A percentile compares a stretch with the other conserved stretches of the same genome.
These are phyloP conservation scores for Trichophyton benhamiae DNA, from an alignment of 2,329 filamentous ascomycete genomes.

Conservation along the genomic window DNA sequence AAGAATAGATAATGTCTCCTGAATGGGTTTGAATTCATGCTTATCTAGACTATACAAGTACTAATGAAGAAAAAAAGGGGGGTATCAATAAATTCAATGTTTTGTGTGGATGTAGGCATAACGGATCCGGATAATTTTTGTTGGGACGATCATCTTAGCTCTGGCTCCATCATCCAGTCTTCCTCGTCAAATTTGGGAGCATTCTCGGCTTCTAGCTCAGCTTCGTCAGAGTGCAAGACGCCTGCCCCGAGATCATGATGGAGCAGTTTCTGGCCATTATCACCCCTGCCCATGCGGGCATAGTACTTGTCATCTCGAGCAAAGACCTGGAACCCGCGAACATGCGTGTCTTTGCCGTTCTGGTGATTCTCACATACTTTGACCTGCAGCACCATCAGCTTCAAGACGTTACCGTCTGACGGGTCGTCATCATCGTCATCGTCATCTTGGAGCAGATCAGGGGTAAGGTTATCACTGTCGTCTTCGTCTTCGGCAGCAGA, in stretches of 20 bases:
- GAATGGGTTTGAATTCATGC: not conserved
- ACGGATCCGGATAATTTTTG: not conserved
- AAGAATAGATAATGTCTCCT: not conserved
- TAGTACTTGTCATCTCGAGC: constrained; percentile 35
- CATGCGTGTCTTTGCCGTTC: constrained; percentile 98
- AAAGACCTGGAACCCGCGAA: constrained; percentile 83
- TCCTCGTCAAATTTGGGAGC: constrained; percentile 29
- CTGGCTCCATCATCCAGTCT: constrained; percentile 40
- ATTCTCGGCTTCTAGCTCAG: not conserved
- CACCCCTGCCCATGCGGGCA: constrained; percentile 14
- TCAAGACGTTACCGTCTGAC: constrained; percentile 59
- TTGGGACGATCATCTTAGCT: constrained; percentile 28
- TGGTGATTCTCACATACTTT: constrained; percentile 93
- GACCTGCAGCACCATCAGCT: constrained; percentile 82
- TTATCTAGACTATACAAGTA: not conserved
- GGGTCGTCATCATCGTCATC: constrained; percentile 19
- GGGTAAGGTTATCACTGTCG: constrained; percentile 10
- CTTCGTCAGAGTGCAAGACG: constrained; percentile 1
- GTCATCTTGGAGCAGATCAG: constrained; percentile 15
- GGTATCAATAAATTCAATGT: not conserved
- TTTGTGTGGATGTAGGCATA: too few relatives aligned
- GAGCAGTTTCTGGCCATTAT: constrained; percentile 7
- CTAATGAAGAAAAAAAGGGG: not conserved
- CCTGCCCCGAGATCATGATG: constrained; percentile 14
- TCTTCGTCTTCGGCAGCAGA: constrained; percentile 10